A percentile compares a stretch with the other conserved stretches of the same genome.
These are phyloP conservation scores for Neurospora sp. DNA, from an alignment of 495 filamentous ascomycete species.

Conservation along the genomic window DNA sequence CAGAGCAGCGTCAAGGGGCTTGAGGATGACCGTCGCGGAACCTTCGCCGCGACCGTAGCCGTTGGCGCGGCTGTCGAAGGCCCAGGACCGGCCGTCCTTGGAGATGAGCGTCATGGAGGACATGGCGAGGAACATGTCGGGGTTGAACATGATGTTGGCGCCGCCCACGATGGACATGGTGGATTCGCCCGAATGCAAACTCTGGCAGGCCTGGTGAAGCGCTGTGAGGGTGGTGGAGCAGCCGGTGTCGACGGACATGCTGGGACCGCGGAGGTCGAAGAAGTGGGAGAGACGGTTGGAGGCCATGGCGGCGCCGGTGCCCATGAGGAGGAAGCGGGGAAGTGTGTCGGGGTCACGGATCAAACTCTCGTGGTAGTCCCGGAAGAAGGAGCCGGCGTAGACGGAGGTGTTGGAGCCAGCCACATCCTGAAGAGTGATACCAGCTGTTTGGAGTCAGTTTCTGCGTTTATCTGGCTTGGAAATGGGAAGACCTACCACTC, in stretches of 20 bases:
- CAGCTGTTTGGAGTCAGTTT: conserved; percentile 15
- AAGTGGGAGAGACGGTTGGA: conserved; percentile 49
- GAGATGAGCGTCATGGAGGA: conserved; percentile 25
- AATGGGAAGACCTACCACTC: conserved; percentile 22
- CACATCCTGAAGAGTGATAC: conserved; percentile 22
- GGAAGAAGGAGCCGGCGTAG: conserved; percentile 35
- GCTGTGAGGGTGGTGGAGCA: conserved; percentile 47
- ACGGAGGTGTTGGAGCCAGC: conserved; percentile 31
- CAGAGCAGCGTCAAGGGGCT: conserved; percentile 46
- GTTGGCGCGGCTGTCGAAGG: conserved; percentile 44
- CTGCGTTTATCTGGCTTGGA: background rate
- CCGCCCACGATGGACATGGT: conserved; percentile 37
- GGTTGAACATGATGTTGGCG: conserved; percentile 24
- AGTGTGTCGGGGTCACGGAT: conserved; percentile 22
- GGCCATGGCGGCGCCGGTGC: conserved; percentile 37
- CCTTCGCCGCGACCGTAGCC: conserved; percentile 58
- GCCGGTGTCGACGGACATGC: conserved; percentile 49
- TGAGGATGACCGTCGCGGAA: conserved; percentile 44
- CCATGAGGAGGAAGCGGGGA: conserved; percentile 39
- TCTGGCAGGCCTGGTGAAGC: conserved; percentile 40
- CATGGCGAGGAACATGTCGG: conserved; percentile 26
- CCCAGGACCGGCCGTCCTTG: conserved; percentile 24
- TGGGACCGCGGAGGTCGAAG: conserved; percentile 46
- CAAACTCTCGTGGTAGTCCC: conserved; percentile 33
- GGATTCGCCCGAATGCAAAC: conserved; percentile 39